Percentiles rank a stretch among this genome's conserved stretches.
These are phyloP conservation scores for Sclerospora graminicola DNA, from an alignment of 352 stramenopile genomes.

Conservation along the genomic window DNA sequence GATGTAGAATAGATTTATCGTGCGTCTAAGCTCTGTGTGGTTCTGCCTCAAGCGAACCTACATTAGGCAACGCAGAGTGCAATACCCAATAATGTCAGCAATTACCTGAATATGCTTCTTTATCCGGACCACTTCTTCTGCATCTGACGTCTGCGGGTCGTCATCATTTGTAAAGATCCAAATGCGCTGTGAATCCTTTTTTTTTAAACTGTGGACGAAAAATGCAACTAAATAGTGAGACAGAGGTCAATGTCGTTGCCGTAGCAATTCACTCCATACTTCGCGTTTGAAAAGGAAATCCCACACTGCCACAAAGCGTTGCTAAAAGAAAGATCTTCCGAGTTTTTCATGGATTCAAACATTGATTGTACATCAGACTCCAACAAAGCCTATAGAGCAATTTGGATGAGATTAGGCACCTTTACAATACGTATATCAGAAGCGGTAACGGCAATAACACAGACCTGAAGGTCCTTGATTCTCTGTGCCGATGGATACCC, in stretches of 20 bases:
- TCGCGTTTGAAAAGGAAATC: conserved; percentile 70
- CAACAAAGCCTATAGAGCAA: conserved; percentile 26
- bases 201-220: conserved; percentile 46
- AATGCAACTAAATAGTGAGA: conserved; percentile 1
- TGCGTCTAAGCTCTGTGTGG: conserved; percentile 67
- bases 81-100: neutral
- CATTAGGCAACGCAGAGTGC: neutral
- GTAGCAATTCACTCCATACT: conserved; percentile 24
- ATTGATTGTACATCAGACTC: conserved; percentile 30
- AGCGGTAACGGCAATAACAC: neutral
- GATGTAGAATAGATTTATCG: conserved; percentile 74
- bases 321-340: conserved; percentile 55
- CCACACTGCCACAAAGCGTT: conserved; percentile 79
- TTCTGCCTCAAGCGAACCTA: conserved; percentile 25
- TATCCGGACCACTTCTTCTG: conserved; percentile 46
- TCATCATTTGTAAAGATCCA: conserved; percentile 85
- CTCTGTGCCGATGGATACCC: conserved; percentile 55
- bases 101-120: conserved; percentile 68
- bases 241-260: neutral
- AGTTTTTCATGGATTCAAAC: conserved; percentile 50
- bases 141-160: conserved; percentile 28
- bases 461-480: conserved; percentile 65
- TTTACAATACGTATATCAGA: neutral
- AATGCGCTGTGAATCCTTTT: conserved; percentile 76
- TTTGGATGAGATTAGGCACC: neutral